Evolutionary conservation across 2,329 filamentous ascomycete species (phyloP).

Genomic region (Hyphodiscus sp.): DNA sequence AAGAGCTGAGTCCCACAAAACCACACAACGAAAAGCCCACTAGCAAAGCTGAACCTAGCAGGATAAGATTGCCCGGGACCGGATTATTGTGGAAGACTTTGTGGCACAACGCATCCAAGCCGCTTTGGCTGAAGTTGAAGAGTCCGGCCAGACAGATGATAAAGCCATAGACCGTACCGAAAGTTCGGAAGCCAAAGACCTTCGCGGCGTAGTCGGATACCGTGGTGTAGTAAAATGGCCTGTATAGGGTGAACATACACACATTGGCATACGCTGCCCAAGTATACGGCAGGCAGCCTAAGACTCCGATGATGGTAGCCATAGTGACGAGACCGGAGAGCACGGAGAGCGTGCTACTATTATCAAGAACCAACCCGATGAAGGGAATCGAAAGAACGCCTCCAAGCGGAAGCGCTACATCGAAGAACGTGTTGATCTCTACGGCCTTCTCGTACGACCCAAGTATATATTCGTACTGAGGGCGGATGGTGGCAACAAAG

Average conservation of each 20-base stretch:
- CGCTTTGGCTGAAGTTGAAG: slow-evolving; percentile 73
- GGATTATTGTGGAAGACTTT: slow-evolving; percentile 65
- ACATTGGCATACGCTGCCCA: slow-evolving; percentile 74
- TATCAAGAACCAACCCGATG: slow-evolving; percentile 74
- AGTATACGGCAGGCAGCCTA: slow-evolving; percentile 65
- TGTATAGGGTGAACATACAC: slow-evolving; percentile 73
- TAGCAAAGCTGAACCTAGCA: slow-evolving; percentile 54
- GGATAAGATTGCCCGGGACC: slow-evolving; percentile 65
- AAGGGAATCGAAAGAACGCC: slow-evolving; percentile 82
- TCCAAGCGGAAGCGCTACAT: slow-evolving; percentile 75
- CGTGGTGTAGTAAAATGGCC: slow-evolving; percentile 85
- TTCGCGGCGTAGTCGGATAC: slow-evolving; percentile 87
- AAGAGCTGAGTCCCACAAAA: slow-evolving; percentile 47
- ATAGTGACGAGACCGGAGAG: slow-evolving; percentile 62
- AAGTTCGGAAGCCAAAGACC: slow-evolving; percentile 86
- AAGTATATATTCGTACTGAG: slow-evolving; percentile 75
- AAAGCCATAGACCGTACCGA: slow-evolving; percentile 88
- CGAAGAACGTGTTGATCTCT: slow-evolving; percentile 76
- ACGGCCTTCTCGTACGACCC: slow-evolving; percentile 53
- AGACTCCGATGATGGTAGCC: slow-evolving; percentile 67
- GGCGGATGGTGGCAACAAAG: slow-evolving; percentile 79
- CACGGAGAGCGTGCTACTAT: slow-evolving; percentile 64
- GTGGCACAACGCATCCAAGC: slow-evolving; percentile 72
- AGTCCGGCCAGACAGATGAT: slow-evolving; percentile 82
- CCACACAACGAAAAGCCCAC: slow-evolving; percentile 60